Conservation (phyloP, 306 rosid species). For the Prosopis cineraria region DNA sequence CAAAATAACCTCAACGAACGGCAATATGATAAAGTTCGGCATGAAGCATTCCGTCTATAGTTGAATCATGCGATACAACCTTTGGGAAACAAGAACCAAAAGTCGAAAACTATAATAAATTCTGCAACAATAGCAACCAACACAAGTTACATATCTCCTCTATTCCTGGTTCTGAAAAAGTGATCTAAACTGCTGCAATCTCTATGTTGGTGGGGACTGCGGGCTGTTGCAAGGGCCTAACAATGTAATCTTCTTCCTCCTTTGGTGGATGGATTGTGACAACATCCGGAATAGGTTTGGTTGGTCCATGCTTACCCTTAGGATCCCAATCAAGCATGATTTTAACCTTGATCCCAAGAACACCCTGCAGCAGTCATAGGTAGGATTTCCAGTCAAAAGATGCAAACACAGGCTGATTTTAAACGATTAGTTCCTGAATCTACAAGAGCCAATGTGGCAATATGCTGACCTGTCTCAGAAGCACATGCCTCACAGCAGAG, state of each 20-base stretch:
- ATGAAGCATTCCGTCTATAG: not conserved
- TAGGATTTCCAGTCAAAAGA: not conserved
- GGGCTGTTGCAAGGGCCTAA: slow-evolving; percentile 22
- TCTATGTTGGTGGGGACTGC: slow-evolving; percentile 34
- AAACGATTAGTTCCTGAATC: not conserved
- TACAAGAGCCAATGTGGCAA: not conserved
- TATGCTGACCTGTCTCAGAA: slow-evolving; percentile 52
- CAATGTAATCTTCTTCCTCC: slow-evolving; percentile 48
- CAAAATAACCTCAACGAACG: not conserved
- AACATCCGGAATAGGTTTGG: slow-evolving; percentile 16
- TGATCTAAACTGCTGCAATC: slow-evolving; percentile 32
- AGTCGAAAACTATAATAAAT: not conserved
- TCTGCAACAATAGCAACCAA: not conserved
- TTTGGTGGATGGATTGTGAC: slow-evolving; percentile 50
- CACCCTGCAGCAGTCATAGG: slow-evolving; percentile 16
- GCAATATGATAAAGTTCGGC: not conserved
- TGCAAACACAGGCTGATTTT: not conserved
- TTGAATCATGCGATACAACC: not conserved
- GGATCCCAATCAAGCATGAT: slow-evolving; percentile 35
- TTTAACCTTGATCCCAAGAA: slow-evolving; percentile 28
- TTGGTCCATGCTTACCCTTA: slow-evolving; percentile 30
- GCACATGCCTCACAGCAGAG: slow-evolving; percentile 59
- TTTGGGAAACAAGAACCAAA: not conserved
- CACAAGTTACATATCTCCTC: not conserved
- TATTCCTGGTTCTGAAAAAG: slow-evolving; percentile 3